Conservation (phyloP, 352 stramenopile genomes). For the Globisporangium lucens region DNA sequence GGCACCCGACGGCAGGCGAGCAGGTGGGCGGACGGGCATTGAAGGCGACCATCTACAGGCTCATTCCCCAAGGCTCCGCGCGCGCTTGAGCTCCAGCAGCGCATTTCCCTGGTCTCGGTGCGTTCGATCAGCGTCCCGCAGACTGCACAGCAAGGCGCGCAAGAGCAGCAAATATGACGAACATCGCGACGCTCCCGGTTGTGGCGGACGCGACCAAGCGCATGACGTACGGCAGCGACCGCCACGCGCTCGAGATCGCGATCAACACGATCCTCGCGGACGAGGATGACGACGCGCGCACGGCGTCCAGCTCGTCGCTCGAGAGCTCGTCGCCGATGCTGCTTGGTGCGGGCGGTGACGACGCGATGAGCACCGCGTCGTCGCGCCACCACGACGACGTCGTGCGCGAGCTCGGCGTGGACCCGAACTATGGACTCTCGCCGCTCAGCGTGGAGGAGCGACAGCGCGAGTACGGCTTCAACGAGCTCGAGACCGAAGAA, state of each 20-base stretch:
- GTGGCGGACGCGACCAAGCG: constrained; percentile 6
- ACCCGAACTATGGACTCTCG: constrained; percentile 59
- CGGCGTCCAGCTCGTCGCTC: constrained; percentile 17
- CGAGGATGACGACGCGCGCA: constrained; percentile 15
- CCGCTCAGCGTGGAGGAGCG: constrained; percentile 51
- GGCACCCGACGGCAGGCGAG: not conserved
- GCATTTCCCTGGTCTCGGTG: not conserved
- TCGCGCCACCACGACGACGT: constrained; percentile 55
- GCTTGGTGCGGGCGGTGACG: not conserved
- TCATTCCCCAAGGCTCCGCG: not conserved
- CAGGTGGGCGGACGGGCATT: not conserved
- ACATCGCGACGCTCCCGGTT: constrained; percentile 20
- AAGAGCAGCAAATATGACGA: not conserved
- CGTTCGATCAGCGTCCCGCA: not conserved
- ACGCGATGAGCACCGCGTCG: constrained; percentile 20
- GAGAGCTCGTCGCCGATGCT: constrained; percentile 9
- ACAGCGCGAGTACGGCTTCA: constrained; percentile 66
- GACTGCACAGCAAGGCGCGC: not conserved
- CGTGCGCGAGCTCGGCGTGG: constrained; percentile 59
- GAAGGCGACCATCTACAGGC: not conserved
- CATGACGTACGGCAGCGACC: constrained; percentile 12
- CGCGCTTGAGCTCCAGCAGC: not conserved
- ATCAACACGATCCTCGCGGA: not conserved
- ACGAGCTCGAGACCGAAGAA: constrained; percentile 69
- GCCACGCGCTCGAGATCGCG: constrained; percentile 12